Percentiles rank a stretch among this genome's conserved stretches.
phyloP scores from a whole-genome alignment of 169 alveolate species.

The Miamiensis avidus region DNA sequence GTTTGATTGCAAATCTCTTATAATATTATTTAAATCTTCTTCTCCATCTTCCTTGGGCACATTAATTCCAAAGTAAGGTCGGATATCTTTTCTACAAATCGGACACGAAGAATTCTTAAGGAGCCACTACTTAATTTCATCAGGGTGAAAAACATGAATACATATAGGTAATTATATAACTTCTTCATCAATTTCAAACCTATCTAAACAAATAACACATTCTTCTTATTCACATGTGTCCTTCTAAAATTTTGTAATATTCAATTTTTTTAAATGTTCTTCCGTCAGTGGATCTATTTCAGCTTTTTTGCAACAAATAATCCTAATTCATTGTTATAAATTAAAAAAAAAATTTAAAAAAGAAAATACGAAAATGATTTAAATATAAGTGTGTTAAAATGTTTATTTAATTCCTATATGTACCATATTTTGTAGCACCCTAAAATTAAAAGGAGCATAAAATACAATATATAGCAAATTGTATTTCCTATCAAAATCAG shows the following conservation, averaged over 20 bases:
- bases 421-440: neutral
- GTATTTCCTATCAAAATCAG: neutral
- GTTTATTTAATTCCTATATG: no score
- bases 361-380: no score
- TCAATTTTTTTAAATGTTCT: neutral
- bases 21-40: no score
- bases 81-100: neutral
- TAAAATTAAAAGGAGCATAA: neutral
- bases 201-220: neutral
- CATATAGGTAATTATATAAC: neutral
- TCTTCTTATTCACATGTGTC: neutral
- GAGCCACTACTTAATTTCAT: neutral
- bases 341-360: no score
- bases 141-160: neutral
- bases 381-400: no score
- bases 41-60: neutral
- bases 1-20: neutral
- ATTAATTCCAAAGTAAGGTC: neutral
- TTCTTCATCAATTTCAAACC: neutral
- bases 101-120: neutral
- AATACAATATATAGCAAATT: neutral
- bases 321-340: no score
- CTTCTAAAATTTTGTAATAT: neutral
- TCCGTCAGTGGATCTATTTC: no score
- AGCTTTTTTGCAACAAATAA: no score